Evolutionary conservation across 164 flowering plant genomes (phyloP), one percentile per base, ranked within the genome.

Genomic region (Annona cherimola): DNA sequence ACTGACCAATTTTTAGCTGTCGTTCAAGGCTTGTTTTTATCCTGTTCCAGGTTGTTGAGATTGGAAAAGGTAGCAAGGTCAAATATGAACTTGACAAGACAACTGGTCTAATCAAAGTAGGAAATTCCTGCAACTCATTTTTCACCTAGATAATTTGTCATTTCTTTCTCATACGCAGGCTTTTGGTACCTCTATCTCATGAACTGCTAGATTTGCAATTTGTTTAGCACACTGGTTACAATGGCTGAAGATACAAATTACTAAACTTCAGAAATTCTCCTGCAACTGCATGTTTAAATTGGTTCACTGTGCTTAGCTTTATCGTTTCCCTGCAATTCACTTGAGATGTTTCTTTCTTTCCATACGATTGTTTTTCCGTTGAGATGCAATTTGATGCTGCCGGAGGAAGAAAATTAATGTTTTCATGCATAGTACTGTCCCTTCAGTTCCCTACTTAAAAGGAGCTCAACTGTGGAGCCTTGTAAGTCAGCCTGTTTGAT

Each of bases 11-110:
- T 50, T 50, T 50, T 16, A 8, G 40, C 12, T 18, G 11, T 64
- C 44, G 41, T 14, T 40, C 14, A 41, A 12, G 26, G 16, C 16
- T 35, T 39, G 67, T 64, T 40, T 11, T 41, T 11, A 39, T 6
- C n/a, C 39, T 45, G 45, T 45, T 42, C 50, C 87, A 93, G 94
- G 98, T 93, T 69, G 87, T 90, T 76, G 98, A 90, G 78, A 93
- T 93, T 71, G 74, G 92, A 69, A 89, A 91, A 76, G 94, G 98
- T 11, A 84, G 98, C 87, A 91, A 89, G 81, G 98, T 93, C 8
- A 93, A 93, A 80, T 93, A 93, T 55, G 98, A 93, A 83, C 91
- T 93, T 19, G 96, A 93, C 89, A 93, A 93, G 84, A 68, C 69
- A 61, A 85, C 78, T 73, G 98, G 96, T n/a, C 88, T 93, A 64